phyloP scores from a whole-genome alignment of 805 yeast genomes.

The Lachancea mirantina region DNA sequence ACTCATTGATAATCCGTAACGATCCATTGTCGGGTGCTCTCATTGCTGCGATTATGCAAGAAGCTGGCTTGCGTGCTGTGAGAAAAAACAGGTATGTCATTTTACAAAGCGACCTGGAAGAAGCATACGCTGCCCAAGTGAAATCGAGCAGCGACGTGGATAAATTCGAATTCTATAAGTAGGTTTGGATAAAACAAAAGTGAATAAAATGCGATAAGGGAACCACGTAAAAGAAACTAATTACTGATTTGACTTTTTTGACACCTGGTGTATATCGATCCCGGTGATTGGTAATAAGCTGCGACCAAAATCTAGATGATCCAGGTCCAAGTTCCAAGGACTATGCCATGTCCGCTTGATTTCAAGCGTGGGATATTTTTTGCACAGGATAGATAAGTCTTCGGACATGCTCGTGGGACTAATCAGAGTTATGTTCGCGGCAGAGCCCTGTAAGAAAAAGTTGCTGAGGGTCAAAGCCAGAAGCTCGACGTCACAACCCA shows the following conservation, averaged over 20 bases:
- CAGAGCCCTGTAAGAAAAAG: constrained; percentile 7
- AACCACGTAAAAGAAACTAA: neutral
- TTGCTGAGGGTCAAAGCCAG: constrained; percentile 20
- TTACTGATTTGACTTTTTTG: too few relatives aligned
- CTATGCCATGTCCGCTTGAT: constrained; percentile 30
- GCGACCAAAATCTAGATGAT: constrained; percentile 55
- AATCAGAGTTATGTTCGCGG: constrained; percentile 5
- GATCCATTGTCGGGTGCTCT: constrained; percentile 97
- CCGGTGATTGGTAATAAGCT: neutral
- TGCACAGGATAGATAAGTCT: too few relatives aligned
- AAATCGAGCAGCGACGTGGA: constrained; percentile 93
- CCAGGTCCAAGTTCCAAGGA: constrained; percentile 57
- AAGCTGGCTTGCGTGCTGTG: constrained; percentile 97
- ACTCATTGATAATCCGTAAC: constrained; percentile 87
- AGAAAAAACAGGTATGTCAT: constrained; percentile 97
- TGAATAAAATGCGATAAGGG: constrained; percentile 7
- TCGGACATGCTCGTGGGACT: too few relatives aligned
- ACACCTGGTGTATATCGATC: too few relatives aligned
- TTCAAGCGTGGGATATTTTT: too few relatives aligned
- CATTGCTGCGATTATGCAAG: constrained; percentile 99
- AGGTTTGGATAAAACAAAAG: constrained; percentile 3
- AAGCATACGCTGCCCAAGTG: constrained; percentile 95
- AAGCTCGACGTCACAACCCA: constrained; percentile 36
- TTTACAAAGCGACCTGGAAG: constrained; percentile 92
- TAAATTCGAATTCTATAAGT: constrained; percentile 95